phyloP scores from a whole-genome alignment of 208 protist species.

The Naegleria lovaniensis region DNA sequence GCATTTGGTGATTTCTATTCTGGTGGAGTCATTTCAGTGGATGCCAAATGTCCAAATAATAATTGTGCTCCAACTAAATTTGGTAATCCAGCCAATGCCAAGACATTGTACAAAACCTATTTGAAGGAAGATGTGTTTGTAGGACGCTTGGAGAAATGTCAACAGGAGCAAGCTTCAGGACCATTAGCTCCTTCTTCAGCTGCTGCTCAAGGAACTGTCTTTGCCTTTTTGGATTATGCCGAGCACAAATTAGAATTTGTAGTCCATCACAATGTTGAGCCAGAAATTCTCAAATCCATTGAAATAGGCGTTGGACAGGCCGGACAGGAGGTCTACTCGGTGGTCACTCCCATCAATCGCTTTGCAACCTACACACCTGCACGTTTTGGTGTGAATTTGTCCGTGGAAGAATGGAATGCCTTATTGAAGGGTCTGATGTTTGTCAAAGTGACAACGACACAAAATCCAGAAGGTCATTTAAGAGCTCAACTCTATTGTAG shows the following conservation, averaged over 20 bases:
- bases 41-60: neutral
- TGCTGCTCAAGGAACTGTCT: neutral
- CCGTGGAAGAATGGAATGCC: neutral
- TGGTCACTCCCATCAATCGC: neutral
- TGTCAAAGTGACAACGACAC: neutral
- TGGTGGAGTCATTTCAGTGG: neutral
- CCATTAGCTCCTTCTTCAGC: neutral
- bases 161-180: neutral
- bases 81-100: neutral
- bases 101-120: too few relatives aligned
- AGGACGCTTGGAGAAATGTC: neutral
- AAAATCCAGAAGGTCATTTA: slow-evolving; percentile 7
- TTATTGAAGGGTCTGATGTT: neutral
- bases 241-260: neutral
- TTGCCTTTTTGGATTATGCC: neutral
- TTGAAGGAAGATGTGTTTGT: neutral
- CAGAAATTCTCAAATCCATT: neutral
- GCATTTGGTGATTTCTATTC: neutral
- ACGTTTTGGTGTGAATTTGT: neutral
- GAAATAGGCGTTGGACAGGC: neutral
- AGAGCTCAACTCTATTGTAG: neutral
- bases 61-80: neutral
- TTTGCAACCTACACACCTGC: neutral
- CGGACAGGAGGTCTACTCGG: neutral
- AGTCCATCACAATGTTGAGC: neutral